Evolutionary conservation across 176 grass and related monocot genomes (phyloP).

Genomic region (Carex cristatella): DNA sequence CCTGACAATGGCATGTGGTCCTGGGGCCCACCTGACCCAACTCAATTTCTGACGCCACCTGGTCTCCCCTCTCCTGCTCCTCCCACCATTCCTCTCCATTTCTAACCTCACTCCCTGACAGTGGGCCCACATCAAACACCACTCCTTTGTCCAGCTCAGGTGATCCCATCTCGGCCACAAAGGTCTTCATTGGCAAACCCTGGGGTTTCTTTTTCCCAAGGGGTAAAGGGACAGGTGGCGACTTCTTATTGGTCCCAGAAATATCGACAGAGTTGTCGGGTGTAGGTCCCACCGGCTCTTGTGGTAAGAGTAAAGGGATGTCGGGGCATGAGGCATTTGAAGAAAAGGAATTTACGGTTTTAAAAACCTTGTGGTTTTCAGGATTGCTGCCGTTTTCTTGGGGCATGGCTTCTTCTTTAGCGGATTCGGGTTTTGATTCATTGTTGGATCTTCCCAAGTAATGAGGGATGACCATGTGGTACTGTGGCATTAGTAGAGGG

Average conservation of each 20-base stretch:
- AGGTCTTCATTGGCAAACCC: constrained; percentile 59
- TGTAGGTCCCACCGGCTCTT: constrained; percentile 36
- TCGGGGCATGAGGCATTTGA: constrained; percentile 45
- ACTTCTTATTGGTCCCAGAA: constrained; percentile 20
- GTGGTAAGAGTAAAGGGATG: constrained; percentile 70
- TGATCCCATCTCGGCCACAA: constrained; percentile 56
- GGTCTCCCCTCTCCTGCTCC: constrained; percentile 49
- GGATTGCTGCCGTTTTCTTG: background rate
- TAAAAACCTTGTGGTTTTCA: constrained; percentile 24
- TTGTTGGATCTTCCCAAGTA: constrained; percentile 56
- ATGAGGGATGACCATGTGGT: constrained; percentile 93
- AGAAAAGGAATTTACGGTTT: constrained; percentile 31
- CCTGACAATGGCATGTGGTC: constrained; percentile 63
- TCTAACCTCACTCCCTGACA: constrained; percentile 24
- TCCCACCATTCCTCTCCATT: constrained; percentile 64
- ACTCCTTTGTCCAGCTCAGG: constrained; percentile 26
- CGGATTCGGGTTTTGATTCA: constrained; percentile 23
- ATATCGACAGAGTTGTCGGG: constrained; percentile 26
- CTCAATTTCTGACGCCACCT: constrained; percentile 47
- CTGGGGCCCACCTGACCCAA: constrained; percentile 62
- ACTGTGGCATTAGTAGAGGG: constrained; percentile 76
- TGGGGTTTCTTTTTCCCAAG: constrained; percentile 36
- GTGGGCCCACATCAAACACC: constrained; percentile 13
- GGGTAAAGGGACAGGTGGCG: constrained; percentile 17
- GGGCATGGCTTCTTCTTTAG: constrained; percentile 8